Base-by-base conservation (phyloP, 192 early-diverging fungal genomes). In the Backusella sp. region DNA sequence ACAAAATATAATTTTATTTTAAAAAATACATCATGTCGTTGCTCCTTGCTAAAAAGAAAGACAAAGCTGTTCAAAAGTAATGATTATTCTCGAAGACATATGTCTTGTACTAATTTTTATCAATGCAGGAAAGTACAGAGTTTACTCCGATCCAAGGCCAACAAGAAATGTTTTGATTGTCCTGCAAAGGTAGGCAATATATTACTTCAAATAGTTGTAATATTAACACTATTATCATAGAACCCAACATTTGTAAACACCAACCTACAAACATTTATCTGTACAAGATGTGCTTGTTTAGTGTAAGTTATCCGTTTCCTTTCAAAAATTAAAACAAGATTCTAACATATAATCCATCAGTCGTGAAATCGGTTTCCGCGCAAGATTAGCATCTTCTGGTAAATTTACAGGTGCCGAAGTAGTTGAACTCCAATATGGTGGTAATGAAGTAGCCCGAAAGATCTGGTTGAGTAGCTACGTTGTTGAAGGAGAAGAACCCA, bases 121-220 rank as follows among this genome's bases (percentile, higher is more conserved):
- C 14, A 21, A 62, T 62, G 56, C 56, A 62, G 56, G 56, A 62
- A 62, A 62, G 56, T 62, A 11, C 56, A 62, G 56, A 14, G 23
- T 62, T 62, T 62, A 28, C 56, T 62, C 23, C 56, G 56, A 26
- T 62, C 56, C 56, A 62, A 62, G 7, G 56, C 56, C 9, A 62
- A 62, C 28, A 62, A 62, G 56, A 62, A 26, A 62, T 62, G 56
- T 26, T 62, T 62, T 62, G 56, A 62, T 62, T 62, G 56, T 62
- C 56, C 56, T 62, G 56, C 56, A 62, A 62, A 28, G 56, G 56
- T 62, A 62, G 12, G 5, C 12, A 44, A 44, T 17, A 62, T 1
- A 28, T 62, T 8, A 12, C 28, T 28, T 14, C 12, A 62, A 11
- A 62, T 62, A 9, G 8, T 28, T 19, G 1, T 62, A 62, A 28